Evolutionary conservation across 352 stramenopile species (phyloP), one percentile per base, ranked within the genome.

Genomic region (Bremia lactucae): DNA sequence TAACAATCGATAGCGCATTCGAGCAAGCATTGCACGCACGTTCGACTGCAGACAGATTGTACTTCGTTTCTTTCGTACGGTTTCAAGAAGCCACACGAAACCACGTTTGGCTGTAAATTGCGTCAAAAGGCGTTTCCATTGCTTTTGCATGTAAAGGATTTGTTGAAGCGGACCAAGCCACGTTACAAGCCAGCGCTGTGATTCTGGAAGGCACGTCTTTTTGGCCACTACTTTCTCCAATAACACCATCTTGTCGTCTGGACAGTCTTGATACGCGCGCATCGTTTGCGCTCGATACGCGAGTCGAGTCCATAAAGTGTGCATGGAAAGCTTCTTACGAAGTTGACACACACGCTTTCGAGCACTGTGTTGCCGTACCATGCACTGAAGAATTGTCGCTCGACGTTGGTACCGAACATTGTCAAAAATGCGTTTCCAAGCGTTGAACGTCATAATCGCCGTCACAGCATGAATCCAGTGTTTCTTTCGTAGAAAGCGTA

Each of bases 181-280:
- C 52, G 83, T 87, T n/a, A 92, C 62, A 20, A 92, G 37, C 79
- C 79, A 92, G 0, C 73, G 76, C 40, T 89, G 79, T 13, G 60
- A 50, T 1, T 54, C 43, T 2, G 75, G 70, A 10, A 92, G 39
- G 31, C 79, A 33, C 7, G 6, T 10, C 24, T 6, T 78, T 36
- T 75, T 75, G 21, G 59, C 58, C 18, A 92, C 59, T 36, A 92
- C 47, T 43, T 84, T 82, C 58, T 88, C 63, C 7, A 92, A 59
- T 11, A 92, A 40, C 33, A 82, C 59, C 65, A 89, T 83, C 58
- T 92, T 92, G 51, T 92, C 72, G n/a, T 92, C 79, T 1, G 72
- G 74, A 1, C 65, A 47, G 34, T 87, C 74, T 26, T 84, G 68
- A 46, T 87, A 92, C 16, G 72, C 62, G 31, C 73, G 52, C 71